Base-by-base conservation (phyloP, 2,329 filamentous ascomycete genomes). In the Massarina eburnea region DNA sequence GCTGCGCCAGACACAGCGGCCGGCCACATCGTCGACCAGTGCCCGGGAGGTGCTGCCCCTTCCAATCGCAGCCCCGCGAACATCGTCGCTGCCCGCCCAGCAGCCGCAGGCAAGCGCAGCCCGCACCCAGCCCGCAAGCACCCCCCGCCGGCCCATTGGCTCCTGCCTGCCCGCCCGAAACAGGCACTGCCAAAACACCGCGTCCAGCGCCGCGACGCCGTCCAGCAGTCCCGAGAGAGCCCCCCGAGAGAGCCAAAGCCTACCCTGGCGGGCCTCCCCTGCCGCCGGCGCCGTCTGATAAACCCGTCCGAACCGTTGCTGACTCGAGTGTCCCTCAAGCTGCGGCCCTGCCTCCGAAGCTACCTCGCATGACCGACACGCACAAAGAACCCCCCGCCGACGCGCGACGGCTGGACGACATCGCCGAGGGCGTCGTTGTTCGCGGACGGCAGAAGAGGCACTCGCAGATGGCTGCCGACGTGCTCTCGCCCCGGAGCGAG, bases 391-490 rank as follows among this genome's bases (percentile, higher is more conserved):
- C 45, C 52, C 49, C 58, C 39, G 46, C 54, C 54, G 58, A 64
- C 48, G 39, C 53, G 48, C 60, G 54, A 47, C 60, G 59, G 51
- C 58, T 64, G 54, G 59, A 59, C 48, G 46, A 59, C 46, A 64
- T 61, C 41, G 50, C 58, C 39, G 59, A 67, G 52, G 61, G 61
- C 34, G 58, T 59, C 43, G 55, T 53, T 37, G 55, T 57, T 43
- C 56, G 53, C 47, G 55, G 51, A 46, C 57, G 54, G 29, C 50
- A 59, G 37, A 48, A 43, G 39, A 39, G 41, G 43, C 44, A 55
- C 22, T 46, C 58, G 41, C 55, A 51, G 48, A 72, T 72, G 69
- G 69, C 68, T 21, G 67, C 67, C 52, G 63, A 70, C 45, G 64
- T 71, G 20, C 52, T 69, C 46, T 69, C 67, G 7, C 66, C 63